Conservation (phyloP, 2,329 filamentous ascomycete genomes). For the Dothistroma septosporum region DNA sequence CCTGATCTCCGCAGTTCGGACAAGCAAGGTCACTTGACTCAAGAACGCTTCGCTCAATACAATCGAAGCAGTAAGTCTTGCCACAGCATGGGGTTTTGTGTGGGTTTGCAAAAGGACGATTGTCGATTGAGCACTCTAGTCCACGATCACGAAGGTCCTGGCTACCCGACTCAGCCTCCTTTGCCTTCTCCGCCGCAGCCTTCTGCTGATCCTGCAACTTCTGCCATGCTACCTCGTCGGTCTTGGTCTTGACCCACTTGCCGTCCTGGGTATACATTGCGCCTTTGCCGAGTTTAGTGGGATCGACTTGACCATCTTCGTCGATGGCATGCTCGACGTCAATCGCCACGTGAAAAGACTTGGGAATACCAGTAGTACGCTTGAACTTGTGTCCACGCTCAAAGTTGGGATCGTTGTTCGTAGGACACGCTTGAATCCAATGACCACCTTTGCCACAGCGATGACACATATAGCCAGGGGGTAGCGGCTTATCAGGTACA, state of each 20-base stretch:
- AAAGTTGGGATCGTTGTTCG: constrained; percentile 96
- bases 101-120: constrained; percentile 96
- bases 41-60: constrained; percentile 98
- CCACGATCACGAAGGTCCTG: constrained; percentile 85
- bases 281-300: constrained; percentile 67
- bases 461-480: constrained; percentile 92
- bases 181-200: constrained; percentile 69
- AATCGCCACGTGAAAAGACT: constrained; percentile 90
- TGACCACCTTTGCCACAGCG: constrained; percentile 94
- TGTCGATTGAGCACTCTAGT: constrained; percentile 92
- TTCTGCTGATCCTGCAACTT: constrained; percentile 94
- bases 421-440: constrained; percentile 97
- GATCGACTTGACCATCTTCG: constrained; percentile 72
- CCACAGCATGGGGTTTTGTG: constrained; percentile 98
- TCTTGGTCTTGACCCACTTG: constrained; percentile 93
- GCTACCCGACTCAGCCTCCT: constrained; percentile 72
- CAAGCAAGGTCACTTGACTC: constrained; percentile 93
- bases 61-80: constrained; percentile 98
- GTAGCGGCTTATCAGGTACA: constrained; percentile 88
- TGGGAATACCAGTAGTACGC: constrained; percentile 92
- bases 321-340: constrained; percentile 78
- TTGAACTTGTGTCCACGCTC: constrained; percentile 92
- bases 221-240: constrained; percentile 94
- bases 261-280: constrained; percentile 98
- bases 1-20: constrained; percentile 81